Evolutionary conservation across 768 basidiomycete genomes (phyloP).

Genomic region (Tricholoma hemisulphureum): DNA sequence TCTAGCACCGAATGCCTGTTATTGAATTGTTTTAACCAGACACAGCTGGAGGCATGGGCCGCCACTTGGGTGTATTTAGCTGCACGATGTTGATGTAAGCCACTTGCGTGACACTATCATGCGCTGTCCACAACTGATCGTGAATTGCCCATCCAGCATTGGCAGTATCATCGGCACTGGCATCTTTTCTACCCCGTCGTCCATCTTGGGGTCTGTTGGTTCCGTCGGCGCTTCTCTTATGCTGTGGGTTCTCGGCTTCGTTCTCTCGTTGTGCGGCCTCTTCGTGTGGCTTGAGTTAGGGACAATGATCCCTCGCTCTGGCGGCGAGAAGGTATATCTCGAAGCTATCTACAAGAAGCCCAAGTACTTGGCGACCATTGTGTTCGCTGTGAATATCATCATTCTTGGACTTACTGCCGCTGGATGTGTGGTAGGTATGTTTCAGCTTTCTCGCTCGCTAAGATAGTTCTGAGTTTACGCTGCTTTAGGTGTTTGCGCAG

Average conservation of each 20-base stretch:
- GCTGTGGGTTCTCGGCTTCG: constrained; percentile 58
- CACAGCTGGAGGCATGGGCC: constrained; percentile 54
- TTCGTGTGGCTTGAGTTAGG: constrained; percentile 67
- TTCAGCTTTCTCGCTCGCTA: no score
- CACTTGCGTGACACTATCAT: background rate
- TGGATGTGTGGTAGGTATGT: background rate
- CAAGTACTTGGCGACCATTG: constrained; percentile 52
- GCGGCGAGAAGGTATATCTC: constrained; percentile 73
- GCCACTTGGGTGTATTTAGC: constrained; percentile 54
- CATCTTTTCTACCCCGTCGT: background rate
- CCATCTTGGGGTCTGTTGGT: background rate
- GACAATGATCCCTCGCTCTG: constrained; percentile 62
- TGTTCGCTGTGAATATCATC: constrained; percentile 53
- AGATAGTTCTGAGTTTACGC: background rate
- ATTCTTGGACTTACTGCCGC: constrained; percentile 34
- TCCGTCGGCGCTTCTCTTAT: background rate
- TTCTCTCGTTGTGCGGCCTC: constrained; percentile 55
- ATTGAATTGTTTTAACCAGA: background rate
- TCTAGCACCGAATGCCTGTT: no score
- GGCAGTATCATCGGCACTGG: constrained; percentile 17
- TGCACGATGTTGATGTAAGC: constrained; percentile 55
- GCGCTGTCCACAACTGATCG: background rate
- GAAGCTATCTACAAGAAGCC: constrained; percentile 61
- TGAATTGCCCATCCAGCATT: background rate
- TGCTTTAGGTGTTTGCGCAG: background rate